Evolutionary conservation across 305 asterid genomes (phyloP).

Genomic region (Solanum chacoense): DNA sequence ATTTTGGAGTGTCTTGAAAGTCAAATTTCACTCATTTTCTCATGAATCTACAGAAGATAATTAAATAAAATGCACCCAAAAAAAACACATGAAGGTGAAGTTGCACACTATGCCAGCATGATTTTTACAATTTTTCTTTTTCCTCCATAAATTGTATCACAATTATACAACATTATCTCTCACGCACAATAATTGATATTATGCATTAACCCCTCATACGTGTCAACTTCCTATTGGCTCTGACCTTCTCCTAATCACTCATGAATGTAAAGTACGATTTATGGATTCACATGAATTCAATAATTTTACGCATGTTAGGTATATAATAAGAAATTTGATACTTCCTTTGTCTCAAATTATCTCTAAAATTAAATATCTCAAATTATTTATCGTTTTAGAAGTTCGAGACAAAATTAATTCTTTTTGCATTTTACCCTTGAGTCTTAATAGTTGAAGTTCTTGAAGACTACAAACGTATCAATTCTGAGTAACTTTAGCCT

Average conservation of each 20-base stretch:
- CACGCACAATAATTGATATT: constrained; percentile 2
- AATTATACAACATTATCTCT: constrained; percentile 11
- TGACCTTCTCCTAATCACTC: neutral
- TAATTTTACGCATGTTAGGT: neutral
- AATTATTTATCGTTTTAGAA: neutral
- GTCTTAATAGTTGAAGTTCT: neutral
- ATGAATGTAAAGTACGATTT: neutral
- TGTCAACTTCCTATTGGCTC: constrained; percentile 1
- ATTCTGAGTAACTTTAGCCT: neutral
- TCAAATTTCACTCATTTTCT: neutral
- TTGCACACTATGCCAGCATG: constrained; percentile 19
- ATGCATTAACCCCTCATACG: neutral
- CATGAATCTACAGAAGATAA: neutral
- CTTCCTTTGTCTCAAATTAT: neutral
- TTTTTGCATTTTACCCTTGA: neutral
- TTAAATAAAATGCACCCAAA: neutral
- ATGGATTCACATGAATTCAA: neutral
- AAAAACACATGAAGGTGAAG: constrained; percentile 6
- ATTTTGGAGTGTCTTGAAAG: constrained; percentile 1
- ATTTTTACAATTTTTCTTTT: neutral
- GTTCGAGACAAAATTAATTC: neutral
- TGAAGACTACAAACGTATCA: neutral
- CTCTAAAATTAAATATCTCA: neutral
- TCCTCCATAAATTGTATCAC: constrained; percentile 14
- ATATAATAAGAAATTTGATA: neutral